Evolutionary conservation across 148 eudicot genomes (phyloP).

Genomic region (Heliosperma pusillum): DNA sequence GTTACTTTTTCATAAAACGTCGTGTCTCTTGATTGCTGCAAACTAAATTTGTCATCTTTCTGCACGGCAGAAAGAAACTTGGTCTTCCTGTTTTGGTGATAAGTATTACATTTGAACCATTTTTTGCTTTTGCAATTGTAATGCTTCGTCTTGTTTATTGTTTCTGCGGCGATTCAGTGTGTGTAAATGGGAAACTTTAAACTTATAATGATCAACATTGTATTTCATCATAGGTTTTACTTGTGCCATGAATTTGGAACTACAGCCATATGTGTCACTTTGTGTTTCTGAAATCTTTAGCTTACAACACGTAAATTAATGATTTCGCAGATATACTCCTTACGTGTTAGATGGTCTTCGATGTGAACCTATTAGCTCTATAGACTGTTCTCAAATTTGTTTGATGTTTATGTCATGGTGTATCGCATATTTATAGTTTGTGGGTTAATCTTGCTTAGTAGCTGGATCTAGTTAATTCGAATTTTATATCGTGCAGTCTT

Average conservation of each 20-base stretch:
- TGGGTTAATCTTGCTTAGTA: background rate
- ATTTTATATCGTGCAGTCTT: background rate
- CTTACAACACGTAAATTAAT: background rate
- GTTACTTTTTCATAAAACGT: background rate
- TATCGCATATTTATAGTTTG: background rate
- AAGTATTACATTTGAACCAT: background rate
- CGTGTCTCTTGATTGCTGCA: background rate
- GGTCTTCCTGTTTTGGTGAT: background rate
- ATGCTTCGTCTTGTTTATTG: background rate
- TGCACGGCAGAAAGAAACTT: background rate
- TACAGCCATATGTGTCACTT: background rate
- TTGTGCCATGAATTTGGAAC: background rate
- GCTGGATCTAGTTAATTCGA: background rate
- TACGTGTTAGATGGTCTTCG: background rate
- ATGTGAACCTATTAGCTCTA: background rate
- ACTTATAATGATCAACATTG: background rate
- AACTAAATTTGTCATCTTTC: background rate
- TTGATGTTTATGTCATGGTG: background rate
- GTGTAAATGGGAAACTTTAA: background rate
- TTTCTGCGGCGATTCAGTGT: background rate
- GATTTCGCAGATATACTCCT: background rate
- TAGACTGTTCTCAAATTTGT: background rate
- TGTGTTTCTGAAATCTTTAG: slow-evolving; percentile 3
- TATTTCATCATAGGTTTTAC: background rate
- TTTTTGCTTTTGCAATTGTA: slow-evolving; percentile 1